Conservation (phyloP, 202 grass and related monocot genomes). For the Bolboschoenoplectus hybrid region DNA sequence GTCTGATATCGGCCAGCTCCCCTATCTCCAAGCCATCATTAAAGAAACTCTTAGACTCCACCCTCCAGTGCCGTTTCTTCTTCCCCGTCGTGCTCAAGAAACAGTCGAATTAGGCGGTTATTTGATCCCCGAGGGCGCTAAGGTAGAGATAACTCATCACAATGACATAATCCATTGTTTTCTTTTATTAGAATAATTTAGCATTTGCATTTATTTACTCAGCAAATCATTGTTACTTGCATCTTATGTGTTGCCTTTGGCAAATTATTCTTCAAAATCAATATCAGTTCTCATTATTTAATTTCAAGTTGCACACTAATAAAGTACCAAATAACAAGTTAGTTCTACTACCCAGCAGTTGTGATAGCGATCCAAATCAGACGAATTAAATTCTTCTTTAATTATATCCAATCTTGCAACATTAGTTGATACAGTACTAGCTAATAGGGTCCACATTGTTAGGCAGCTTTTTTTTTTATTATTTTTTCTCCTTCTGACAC, state of each 20-base stretch:
- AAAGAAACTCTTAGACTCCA: constrained; percentile 62
- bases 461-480: too few species aligned
- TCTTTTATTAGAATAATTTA: background rate
- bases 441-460: too few species aligned
- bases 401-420: background rate
- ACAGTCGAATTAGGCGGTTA: constrained; percentile 11
- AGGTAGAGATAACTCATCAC: constrained; percentile 31
- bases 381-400: background rate
- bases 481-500: background rate
- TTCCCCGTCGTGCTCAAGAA: constrained; percentile 40
- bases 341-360: background rate
- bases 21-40: constrained; percentile 51
- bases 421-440: background rate
- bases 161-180: background rate
- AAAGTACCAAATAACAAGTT: background rate
- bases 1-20: constrained; percentile 36
- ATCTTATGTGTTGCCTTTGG: background rate
- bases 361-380: background rate
- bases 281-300: background rate
- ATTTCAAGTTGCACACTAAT: background rate
- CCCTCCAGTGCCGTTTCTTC: constrained; percentile 45
- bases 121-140: constrained; percentile 36
- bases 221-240: background rate
- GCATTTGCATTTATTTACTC: background rate
- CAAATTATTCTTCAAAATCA: background rate